Evolutionary conservation across 177 flowering plant genomes (phyloP), one percentile per base, ranked within the genome.

Genomic region (Vitis hybrid): DNA sequence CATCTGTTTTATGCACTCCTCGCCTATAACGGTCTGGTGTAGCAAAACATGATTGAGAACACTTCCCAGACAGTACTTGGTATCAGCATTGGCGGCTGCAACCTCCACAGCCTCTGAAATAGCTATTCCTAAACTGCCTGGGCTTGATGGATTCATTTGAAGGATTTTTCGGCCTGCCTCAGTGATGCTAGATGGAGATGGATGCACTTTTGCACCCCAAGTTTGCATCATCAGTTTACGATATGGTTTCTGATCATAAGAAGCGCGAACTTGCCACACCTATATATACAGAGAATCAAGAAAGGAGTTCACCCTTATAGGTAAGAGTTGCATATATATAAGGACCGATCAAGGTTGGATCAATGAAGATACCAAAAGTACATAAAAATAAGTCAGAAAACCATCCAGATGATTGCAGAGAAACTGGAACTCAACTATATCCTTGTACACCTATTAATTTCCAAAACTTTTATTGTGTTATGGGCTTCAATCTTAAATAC

Each of bases 201-300:
- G 94, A 73, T 95, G 97, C 35, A 95, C 97, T 70, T 91, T 88
- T 19, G 99, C 99, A 11, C 97, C 99, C 99, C 99, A 95, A 2
- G 99, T 91, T 72, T 95, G 88, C 99, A 95, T 95, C 99, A 95
- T 95, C 70, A 95, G 60, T 72, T 84, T 85, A 7, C 99, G 86
- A 65, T 95, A 95, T 55, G 99, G 99, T 74, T 95, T 95, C 71
- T 85, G 89, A 79, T 95, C 97, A 75, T 85, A 95, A 14, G 98
- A 95, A 15, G 97, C 97, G 19, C 98, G 94, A 30, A 95, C 99
- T 82, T 95, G 99, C 99, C 99, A 92, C 30, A 94, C 98, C 98
- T 94, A 56, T 56, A 69, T 94, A 56, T 56, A 67, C 11, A 72
- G 11, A 64, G 54, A 4, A 21, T 35, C 30, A 71, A 24, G 7